Conservation (phyloP, 345 rosid species). For the Lumnitzera littorea region DNA sequence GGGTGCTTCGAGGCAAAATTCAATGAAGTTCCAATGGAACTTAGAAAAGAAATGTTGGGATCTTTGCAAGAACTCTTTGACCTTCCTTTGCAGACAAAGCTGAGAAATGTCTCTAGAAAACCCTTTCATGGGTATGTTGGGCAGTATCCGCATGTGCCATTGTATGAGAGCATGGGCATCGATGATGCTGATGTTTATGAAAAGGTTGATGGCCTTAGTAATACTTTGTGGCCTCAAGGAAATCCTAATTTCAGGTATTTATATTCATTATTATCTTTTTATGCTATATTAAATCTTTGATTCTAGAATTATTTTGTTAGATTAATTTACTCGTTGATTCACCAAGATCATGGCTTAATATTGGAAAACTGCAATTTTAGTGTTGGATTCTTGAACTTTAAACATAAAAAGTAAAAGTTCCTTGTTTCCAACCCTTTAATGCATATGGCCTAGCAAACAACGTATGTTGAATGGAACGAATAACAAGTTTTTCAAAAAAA, state of each 20-base stretch:
- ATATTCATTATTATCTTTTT: neutral
- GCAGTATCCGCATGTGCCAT: conserved; percentile 43
- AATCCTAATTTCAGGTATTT: conserved; percentile 43
- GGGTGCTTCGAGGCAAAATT: conserved; percentile 65
- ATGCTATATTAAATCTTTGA: too few relatives aligned
- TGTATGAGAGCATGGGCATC: conserved; percentile 61
- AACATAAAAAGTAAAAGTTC: too few relatives aligned
- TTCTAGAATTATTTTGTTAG: too few relatives aligned
- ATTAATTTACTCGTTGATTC: too few relatives aligned
- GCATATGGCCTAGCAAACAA: too few relatives aligned
- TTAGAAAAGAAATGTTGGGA: conserved; percentile 21
- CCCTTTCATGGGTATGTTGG: conserved; percentile 56
- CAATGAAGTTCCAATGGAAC: conserved; percentile 26
- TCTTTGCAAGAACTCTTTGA: conserved; percentile 43
- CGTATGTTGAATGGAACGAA: too few relatives aligned
- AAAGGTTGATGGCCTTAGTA: conserved; percentile 27
- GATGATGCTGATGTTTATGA: conserved; percentile 28
- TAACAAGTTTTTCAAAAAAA: too few relatives aligned
- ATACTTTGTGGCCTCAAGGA: conserved; percentile 45
- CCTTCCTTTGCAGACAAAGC: conserved; percentile 45
- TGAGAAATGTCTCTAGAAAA: conserved; percentile 34
- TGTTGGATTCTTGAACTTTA: too few relatives aligned
- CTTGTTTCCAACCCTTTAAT: too few relatives aligned
- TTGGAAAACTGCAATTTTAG: too few relatives aligned
- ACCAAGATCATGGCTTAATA: too few relatives aligned